phyloP scores from a whole-genome alignment of 176 grass and related monocot species.

The Lolium perenne region DNA sequence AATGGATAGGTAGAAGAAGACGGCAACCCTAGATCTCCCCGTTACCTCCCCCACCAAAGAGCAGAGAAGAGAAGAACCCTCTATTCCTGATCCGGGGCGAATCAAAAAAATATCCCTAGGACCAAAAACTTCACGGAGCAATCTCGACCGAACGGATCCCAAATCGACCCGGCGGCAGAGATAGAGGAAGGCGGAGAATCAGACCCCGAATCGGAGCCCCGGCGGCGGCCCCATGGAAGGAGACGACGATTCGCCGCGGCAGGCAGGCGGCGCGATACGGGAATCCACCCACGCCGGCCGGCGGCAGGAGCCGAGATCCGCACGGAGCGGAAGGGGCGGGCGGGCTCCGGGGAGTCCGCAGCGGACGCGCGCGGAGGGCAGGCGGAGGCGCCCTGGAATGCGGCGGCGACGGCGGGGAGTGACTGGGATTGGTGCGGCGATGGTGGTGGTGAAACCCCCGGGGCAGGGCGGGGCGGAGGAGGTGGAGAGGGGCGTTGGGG shows the following conservation, averaged over 20 bases:
- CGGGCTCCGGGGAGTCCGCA: neutral
- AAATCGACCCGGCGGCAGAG: constrained; percentile 41
- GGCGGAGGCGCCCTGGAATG: constrained; percentile 40
- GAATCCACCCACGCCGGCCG: neutral
- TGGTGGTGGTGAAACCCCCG: constrained; percentile 15
- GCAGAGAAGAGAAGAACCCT: constrained; percentile 57
- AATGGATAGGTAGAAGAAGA: constrained; percentile 11
- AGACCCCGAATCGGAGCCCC: neutral
- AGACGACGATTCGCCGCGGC: neutral
- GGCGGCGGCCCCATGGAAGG: neutral
- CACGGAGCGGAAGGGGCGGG: neutral
- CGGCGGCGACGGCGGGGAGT: constrained; percentile 6
- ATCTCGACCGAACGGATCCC: constrained; percentile 59
- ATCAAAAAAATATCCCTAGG: constrained; percentile 78
- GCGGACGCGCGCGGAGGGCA: neutral
- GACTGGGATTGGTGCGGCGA: constrained; percentile 19
- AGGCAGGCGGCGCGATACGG: neutral
- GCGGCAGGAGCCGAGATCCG: constrained; percentile 24
- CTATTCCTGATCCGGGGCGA: constrained; percentile 72
- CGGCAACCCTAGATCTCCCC: constrained; percentile 55
- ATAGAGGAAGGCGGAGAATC: neutral
- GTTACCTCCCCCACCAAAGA: neutral
- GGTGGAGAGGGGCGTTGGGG: constrained; percentile 28
- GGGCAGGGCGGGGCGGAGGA: neutral
- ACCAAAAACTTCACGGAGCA: constrained; percentile 95